Conservation (phyloP, 768 basidiomycete species). For the Panaeolus cyanescens region DNA sequence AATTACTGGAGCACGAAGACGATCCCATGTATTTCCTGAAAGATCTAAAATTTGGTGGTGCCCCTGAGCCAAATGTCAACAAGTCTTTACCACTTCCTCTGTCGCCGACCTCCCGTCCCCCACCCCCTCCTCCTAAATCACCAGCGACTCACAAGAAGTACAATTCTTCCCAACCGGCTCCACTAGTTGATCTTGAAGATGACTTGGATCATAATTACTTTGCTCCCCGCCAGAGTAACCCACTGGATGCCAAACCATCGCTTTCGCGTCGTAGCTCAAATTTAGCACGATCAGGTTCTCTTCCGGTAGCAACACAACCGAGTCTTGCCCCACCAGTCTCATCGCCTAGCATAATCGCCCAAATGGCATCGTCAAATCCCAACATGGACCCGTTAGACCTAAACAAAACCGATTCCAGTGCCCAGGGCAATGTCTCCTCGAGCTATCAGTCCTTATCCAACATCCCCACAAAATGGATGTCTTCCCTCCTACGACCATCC, state of each 20-base stretch:
- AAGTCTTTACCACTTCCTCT: not conserved
- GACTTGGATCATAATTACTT: not conserved
- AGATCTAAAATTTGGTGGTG: not conserved
- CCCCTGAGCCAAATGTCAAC: not conserved
- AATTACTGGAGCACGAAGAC: slow-evolving; percentile 66
- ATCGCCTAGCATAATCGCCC: not conserved
- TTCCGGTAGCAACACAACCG: not conserved
- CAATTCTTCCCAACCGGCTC: not conserved
- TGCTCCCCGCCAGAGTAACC: not conserved
- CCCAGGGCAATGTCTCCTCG: not conserved
- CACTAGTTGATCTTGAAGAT: not conserved
- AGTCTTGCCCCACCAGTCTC: not conserved
- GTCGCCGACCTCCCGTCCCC: slow-evolving; percentile 14
- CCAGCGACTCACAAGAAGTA: not conserved
- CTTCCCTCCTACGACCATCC: slow-evolving; percentile 34
- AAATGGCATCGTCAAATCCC: not conserved
- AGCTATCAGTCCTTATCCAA: slow-evolving; percentile 36
- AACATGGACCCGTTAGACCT: not conserved
- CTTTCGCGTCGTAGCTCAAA: not conserved
- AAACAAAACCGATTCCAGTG: not conserved
- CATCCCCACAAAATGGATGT: slow-evolving; percentile 53
- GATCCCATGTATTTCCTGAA: slow-evolving; percentile 55
- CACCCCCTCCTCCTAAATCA: not conserved
- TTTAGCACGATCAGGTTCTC: not conserved
- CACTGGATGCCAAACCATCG: not conserved